Evolutionary conservation across 306 rosid species (phyloP), one percentile per base, ranked within the genome.

Genomic region (Abrus pulchellus): DNA sequence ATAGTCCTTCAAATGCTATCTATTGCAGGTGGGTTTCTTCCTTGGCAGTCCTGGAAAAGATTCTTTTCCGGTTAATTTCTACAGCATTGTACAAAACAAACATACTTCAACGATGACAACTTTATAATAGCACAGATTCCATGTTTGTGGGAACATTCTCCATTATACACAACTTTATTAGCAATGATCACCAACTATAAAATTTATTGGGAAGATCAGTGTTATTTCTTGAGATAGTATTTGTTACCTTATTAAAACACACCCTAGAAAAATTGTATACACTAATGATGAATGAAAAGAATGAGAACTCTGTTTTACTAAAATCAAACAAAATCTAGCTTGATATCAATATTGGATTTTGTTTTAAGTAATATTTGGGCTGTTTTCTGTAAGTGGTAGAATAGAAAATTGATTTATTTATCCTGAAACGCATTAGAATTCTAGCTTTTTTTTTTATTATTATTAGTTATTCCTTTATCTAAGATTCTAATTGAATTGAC

Each of bases 31-130:
- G 99, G 99, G 13, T 95, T 93, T 86, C 97, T 91, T 66, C 96
- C 99, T 2, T 94, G 97, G 97, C 97, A 91, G 44, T 91, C 96
- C n/a, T 95, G 99, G 99, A 95, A 84, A 85, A 83, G 92, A 86
- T 93, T 93, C 89, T 93, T 95, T 72, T 89, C 93, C 34, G 94
- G 99, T 74, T 93, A 83, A 45, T 54, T 62, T 59, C 54, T 74
- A 40, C 48, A 48, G n/a, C 61, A 64, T 32, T 64, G 47, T 36
- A 53, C 77, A 67, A 20, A 60, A 60, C 65, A 38, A 50, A 38
- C 14, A 64, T 63, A 57, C 75, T 76, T 8, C 62, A 71, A 72
- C n/a, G 47, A 13, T 55, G 20, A 48, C 13, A 36, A 63, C 28
- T 62, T 40, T 78, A 76, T 75, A 60, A 33, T 44, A 53, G 56